These are phyloP conservation scores for Mimosa pudica DNA, from an alignment of 306 rosid species.

Conservation along the genomic window DNA sequence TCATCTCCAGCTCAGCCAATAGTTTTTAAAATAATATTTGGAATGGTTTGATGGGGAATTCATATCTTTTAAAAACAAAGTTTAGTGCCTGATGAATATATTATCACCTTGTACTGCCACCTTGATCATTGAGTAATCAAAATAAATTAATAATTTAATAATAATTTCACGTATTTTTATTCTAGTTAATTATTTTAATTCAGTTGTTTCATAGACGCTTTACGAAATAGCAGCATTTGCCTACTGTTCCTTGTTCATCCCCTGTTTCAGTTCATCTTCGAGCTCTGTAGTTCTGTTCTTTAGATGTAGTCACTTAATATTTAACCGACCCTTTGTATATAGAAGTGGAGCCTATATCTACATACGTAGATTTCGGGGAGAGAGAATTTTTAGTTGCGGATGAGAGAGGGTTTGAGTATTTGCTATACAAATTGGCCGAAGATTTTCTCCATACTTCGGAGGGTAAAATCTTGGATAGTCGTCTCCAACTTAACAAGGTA, in stretches of 20 bases:
- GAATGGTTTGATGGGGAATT: not conserved
- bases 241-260: not conserved
- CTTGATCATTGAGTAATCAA: not conserved
- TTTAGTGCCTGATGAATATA: not conserved
- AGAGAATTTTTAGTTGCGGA: constrained; percentile 89
- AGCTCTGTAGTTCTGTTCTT: not conserved
- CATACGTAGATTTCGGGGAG: constrained; percentile 78
- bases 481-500: constrained; percentile 94
- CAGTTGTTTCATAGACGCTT: not conserved
- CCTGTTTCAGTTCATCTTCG: not conserved
- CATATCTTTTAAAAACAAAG: not conserved
- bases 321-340: not conserved
- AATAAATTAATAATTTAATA: not conserved
- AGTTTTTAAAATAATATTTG: not conserved
- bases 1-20: constrained; percentile 2
- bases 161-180: not conserved
- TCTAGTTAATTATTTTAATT: not conserved
- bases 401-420: constrained; percentile 81
- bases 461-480: constrained; percentile 76
- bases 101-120: not conserved
- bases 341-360: constrained; percentile 86
- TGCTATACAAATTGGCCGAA: constrained; percentile 81
- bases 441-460: constrained; percentile 75
- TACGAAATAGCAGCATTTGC: not conserved
- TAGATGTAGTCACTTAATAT: not conserved